Conservation (phyloP, 148 eudicot species). For the Bassia scoparia region DNA sequence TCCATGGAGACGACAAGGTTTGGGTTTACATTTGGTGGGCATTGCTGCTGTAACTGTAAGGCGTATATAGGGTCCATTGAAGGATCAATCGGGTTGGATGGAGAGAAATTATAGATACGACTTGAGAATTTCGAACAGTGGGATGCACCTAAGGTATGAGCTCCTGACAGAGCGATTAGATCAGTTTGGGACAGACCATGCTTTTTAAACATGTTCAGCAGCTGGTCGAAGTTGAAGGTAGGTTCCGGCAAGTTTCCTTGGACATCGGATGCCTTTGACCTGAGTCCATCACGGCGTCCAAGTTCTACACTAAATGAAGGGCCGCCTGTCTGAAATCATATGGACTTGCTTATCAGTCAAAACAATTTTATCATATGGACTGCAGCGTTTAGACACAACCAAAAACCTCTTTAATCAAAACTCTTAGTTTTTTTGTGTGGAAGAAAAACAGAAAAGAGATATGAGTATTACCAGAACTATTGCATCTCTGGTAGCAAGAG, state of each 20-base stretch:
- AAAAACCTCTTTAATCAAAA: too few relatives aligned
- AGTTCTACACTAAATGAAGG: slow-evolving; percentile 56
- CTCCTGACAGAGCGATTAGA: slow-evolving; percentile 63
- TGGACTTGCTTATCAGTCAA: neutral
- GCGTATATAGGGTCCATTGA: slow-evolving; percentile 45
- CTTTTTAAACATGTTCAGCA: slow-evolving; percentile 41
- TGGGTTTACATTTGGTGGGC: slow-evolving; percentile 47
- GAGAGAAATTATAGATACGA: slow-evolving; percentile 48
- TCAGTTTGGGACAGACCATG: slow-evolving; percentile 43
- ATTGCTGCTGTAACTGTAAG: slow-evolving; percentile 38
- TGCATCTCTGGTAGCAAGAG: slow-evolving; percentile 69
- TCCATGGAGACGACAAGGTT: slow-evolving; percentile 44
- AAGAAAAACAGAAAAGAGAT: too few relatives aligned
- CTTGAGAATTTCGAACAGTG: slow-evolving; percentile 52
- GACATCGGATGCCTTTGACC: slow-evolving; percentile 51
- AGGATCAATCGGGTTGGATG: slow-evolving; percentile 50
- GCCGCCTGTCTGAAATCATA: slow-evolving; percentile 31
- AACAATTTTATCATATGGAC: neutral
- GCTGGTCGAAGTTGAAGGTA: slow-evolving; percentile 33
- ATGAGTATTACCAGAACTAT: slow-evolving; percentile 48
- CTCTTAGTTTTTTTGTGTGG: too few relatives aligned
- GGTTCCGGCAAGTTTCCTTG: slow-evolving; percentile 54
- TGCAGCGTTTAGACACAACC: too few relatives aligned
- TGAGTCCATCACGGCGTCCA: slow-evolving; percentile 67
- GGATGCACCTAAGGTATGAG: slow-evolving; percentile 55